These are phyloP conservation scores for Pneumocystis oryctolagi DNA, from an alignment of 1,139 yeast genomes.

Conservation along the genomic window DNA sequence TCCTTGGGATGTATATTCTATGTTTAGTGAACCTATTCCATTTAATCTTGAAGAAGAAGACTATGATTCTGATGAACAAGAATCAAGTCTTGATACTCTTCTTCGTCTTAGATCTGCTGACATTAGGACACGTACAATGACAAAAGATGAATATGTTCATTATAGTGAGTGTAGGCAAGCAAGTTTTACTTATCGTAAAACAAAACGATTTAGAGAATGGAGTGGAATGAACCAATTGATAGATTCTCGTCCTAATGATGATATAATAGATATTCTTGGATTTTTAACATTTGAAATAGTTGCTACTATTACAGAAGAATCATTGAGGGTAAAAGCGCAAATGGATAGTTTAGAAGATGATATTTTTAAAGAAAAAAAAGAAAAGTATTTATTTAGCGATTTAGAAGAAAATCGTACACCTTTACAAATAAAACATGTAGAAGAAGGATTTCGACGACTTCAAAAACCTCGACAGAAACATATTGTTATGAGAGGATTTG, in stretches of 20 bases:
- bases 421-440: slow-evolving; percentile 64
- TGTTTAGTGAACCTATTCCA: slow-evolving; percentile 86
- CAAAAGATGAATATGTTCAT: slow-evolving; percentile 91
- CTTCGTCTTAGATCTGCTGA: slow-evolving; percentile 85
- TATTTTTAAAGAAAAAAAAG: slow-evolving; percentile 17
- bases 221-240: slow-evolving; percentile 73
- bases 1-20: slow-evolving; percentile 91
- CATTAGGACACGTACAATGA: slow-evolving; percentile 84
- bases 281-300: slow-evolving; percentile 93
- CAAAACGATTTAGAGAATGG: slow-evolving; percentile 90
- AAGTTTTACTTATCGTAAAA: slow-evolving; percentile 83
- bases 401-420: slow-evolving; percentile 84
- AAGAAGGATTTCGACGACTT: slow-evolving; percentile 79
- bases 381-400: slow-evolving; percentile 57
- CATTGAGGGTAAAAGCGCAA: slow-evolving; percentile 51
- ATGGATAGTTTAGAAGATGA: slow-evolving; percentile 5
- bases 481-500: slow-evolving; percentile 50
- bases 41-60: slow-evolving; percentile 58
- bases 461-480: slow-evolving; percentile 50
- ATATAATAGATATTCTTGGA: slow-evolving; percentile 88
- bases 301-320: slow-evolving; percentile 84
- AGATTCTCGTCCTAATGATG: slow-evolving; percentile 88
- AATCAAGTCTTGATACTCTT: slow-evolving; percentile 76
- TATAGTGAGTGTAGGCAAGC: slow-evolving; percentile 99
- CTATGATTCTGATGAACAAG: slow-evolving; percentile 75